Conservation (phyloP, 1,139 yeast species). For the Blastobotrys indianensis region DNA sequence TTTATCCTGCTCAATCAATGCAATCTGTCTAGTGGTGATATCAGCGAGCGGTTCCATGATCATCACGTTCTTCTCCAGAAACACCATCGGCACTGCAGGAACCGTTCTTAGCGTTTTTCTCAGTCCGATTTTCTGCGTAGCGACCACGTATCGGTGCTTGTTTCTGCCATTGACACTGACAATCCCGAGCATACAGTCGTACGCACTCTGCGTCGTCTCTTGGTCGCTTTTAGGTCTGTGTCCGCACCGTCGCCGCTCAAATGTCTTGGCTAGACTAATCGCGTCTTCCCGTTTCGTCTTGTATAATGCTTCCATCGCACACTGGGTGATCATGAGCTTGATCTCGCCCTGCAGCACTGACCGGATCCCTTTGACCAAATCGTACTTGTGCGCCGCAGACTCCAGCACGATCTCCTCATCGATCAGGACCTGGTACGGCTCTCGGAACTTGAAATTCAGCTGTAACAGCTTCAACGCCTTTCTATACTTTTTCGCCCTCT, state of each 20-base stretch:
- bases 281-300: slow-evolving; percentile 64
- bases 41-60: slow-evolving; percentile 89
- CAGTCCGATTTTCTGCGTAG: slow-evolving; percentile 68
- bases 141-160: slow-evolving; percentile 85
- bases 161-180: slow-evolving; percentile 68
- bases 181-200: slow-evolving; percentile 69
- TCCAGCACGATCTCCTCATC: slow-evolving; percentile 73
- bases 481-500: slow-evolving; percentile 88
- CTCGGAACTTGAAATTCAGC: slow-evolving; percentile 85
- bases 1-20: slow-evolving; percentile 55
- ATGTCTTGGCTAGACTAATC: slow-evolving; percentile 69
- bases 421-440: slow-evolving; percentile 80
- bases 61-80: slow-evolving; percentile 87
- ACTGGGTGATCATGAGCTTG: slow-evolving; percentile 94
- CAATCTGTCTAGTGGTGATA: slow-evolving; percentile 55
- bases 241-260: slow-evolving; percentile 73
- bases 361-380: slow-evolving; percentile 67
- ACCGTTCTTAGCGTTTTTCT: slow-evolving; percentile 62
- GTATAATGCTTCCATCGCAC: slow-evolving; percentile 85
- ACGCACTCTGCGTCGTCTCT: slow-evolving; percentile 44
- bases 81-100: slow-evolving; percentile 87
- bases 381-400: slow-evolving; percentile 61
- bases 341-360: slow-evolving; percentile 80
- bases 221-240: slow-evolving; percentile 32
- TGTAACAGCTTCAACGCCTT: slow-evolving; percentile 83